These are phyloP conservation scores for Macrolepiota fuliginosa DNA, from an alignment of 768 basidiomycete species.

Conservation along the genomic window DNA sequence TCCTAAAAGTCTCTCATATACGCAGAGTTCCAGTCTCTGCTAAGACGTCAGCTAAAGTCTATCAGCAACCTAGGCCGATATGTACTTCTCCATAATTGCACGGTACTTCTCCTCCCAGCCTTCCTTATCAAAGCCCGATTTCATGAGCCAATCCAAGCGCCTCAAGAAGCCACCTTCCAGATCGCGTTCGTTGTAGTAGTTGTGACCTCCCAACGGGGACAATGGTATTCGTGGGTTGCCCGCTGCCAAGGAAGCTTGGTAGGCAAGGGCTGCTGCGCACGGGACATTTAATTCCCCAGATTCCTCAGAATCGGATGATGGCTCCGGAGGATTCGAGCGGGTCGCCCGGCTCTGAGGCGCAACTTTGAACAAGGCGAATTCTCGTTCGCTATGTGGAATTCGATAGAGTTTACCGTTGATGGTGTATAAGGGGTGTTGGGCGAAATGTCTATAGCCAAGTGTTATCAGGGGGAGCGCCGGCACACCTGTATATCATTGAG, in stretches of 20 bases:
- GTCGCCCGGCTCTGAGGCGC: background rate
- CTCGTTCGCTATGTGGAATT: constrained; percentile 43
- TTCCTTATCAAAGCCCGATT: constrained; percentile 28
- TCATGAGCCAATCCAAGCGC: constrained; percentile 41
- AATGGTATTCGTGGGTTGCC: constrained; percentile 15
- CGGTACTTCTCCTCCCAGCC: constrained; percentile 47
- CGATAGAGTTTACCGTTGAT: constrained; percentile 44
- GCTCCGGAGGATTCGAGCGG: background rate
- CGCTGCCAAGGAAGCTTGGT: constrained; percentile 4
- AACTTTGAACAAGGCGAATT: constrained; percentile 44
- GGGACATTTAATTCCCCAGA: background rate
- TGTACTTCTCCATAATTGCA: constrained; percentile 15
- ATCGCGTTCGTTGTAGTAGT: constrained; percentile 59
- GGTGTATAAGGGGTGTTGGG: constrained; percentile 46
- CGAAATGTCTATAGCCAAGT: constrained; percentile 54
- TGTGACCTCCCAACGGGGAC: constrained; percentile 57
- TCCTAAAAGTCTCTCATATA: too few relatives aligned
- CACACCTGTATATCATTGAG: constrained; percentile 37
- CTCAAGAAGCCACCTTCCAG: constrained; percentile 40
- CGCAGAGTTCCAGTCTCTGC: background rate
- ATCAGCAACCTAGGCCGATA: background rate
- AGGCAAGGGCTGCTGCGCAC: background rate
- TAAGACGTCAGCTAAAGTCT: background rate
- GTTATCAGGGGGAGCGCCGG: constrained; percentile 51
- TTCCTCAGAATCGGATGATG: background rate